Conservation (phyloP, 75 land plant genomes). For the Isoetes taiwanensis region DNA sequence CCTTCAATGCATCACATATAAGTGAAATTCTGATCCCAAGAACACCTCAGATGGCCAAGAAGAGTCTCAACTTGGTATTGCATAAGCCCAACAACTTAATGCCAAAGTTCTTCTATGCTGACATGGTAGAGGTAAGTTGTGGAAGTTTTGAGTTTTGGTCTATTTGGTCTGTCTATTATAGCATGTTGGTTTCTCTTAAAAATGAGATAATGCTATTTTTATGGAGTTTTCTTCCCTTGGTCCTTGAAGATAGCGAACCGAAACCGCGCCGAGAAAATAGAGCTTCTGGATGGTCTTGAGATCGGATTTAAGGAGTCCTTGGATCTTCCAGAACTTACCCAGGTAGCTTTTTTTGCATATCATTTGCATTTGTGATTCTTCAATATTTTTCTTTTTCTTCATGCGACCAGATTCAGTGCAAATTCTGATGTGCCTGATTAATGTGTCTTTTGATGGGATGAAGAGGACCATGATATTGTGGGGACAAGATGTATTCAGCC, state of each 20-base stretch:
- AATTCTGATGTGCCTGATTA: too few relatives aligned
- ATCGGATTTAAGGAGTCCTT: background rate
- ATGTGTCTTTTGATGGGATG: too few relatives aligned
- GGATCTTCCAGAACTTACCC: background rate
- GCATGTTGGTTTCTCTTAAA: background rate
- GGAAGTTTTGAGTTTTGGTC: too few relatives aligned
- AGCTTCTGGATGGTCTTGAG: background rate
- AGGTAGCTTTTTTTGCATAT: slow-evolving; percentile 5
- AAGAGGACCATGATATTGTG: too few relatives aligned
- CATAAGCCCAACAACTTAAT: background rate
- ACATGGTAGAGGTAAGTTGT: background rate
- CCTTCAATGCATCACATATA: background rate
- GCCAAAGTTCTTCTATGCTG: background rate
- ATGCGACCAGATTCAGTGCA: too few relatives aligned
- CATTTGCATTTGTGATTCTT: too few relatives aligned
- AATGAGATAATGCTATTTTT: background rate
- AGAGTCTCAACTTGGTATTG: background rate
- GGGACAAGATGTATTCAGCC: too few relatives aligned
- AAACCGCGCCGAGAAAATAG: background rate
- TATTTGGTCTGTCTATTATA: too few relatives aligned
- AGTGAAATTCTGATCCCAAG: background rate
- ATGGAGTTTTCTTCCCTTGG: too few relatives aligned
- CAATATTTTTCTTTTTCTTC: too few relatives aligned
- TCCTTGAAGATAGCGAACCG: too few relatives aligned
- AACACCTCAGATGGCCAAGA: background rate